Evolutionary conservation across 2,329 filamentous ascomycete species (phyloP).

Genomic region (Pseudogymnoascus sp.): DNA sequence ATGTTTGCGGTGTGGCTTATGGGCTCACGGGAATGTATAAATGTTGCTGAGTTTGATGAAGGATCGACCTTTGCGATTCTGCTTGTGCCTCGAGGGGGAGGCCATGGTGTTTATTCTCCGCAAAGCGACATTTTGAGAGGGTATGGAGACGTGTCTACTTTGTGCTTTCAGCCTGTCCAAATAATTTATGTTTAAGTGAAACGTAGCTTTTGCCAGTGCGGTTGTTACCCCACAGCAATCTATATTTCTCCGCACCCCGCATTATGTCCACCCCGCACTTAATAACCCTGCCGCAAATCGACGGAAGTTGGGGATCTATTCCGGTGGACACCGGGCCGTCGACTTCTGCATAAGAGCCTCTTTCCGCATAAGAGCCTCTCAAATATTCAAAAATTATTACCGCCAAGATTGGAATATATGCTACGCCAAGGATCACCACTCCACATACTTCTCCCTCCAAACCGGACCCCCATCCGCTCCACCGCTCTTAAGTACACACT

Average conservation of each 20-base stretch:
- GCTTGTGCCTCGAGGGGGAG: not conserved
- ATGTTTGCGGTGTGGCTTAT: not conserved
- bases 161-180: not conserved
- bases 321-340: not conserved
- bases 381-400: not conserved
- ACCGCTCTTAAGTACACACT: slow-evolving; percentile 8
- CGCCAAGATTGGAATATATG: too few relatives aligned
- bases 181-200: not conserved
- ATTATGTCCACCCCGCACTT: not conserved
- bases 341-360: not conserved
- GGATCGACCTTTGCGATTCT: not conserved
- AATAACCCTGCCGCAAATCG: not conserved
- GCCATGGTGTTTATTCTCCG: not conserved
- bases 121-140: not conserved
- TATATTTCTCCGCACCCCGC: slow-evolving; percentile 4
- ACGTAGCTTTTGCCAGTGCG: not conserved
- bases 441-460: slow-evolving; percentile 7
- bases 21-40: not conserved
- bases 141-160: slow-evolving; percentile 3
- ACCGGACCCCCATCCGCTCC: slow-evolving; percentile 3
- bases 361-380: not conserved
- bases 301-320: not conserved
- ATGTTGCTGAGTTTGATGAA: not conserved
- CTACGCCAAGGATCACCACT: not conserved
- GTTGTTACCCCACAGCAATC: slow-evolving; percentile 4